Base-by-base conservation (phyloP, 2,329 filamentous ascomycete genomes). In the Pseudogymnoascus sp. region DNA sequence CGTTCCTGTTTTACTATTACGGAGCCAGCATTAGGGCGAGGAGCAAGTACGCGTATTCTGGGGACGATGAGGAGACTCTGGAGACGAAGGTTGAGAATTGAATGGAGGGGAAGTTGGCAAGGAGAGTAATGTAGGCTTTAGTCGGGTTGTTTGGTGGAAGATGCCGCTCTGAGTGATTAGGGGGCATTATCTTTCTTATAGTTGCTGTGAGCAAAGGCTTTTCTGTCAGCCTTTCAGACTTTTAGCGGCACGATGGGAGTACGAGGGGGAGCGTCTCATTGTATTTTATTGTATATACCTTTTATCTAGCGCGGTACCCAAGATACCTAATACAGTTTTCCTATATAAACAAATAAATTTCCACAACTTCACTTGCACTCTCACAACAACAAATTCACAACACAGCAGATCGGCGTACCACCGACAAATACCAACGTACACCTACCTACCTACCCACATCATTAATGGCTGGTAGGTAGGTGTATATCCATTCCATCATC, bases 1-100 rank as follows among this genome's bases (percentile, higher is more conserved):
- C 90, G 0, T 95, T 86, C 70, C 72, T 89, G 23, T 95, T 96
- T 74, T 95, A 87, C 77, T 83, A 77, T 68, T 90, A 82, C 66
- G 90, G 90, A 3, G 88, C 84, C 13, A 71, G 71, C 4, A 95
- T 95, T 65, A 79, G 90, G 4, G 76, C 75, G 60, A 76, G 79
- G 61, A 89, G 84, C 67, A 86, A 82, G 71, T 95, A 83, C 69
- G 90, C 90, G 0, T 95, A 89, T 63, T 74, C 73, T n/a, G 80
- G 79, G 1, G 81, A 82, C 3, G 80, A 83, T 57, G 76, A 76
- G 58, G 71, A 74, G 65, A 71, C 30, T 13, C 45, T 13, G 3
- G 48, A 60, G 48, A 57, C 35, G 15, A 37, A 35, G 45, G 26
- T 52, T 19, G 45, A 19, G 45, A 52, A 52, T 5, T 52, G 15